Evolutionary conservation across 768 basidiomycete species (phyloP), one percentile per base, ranked within the genome.

Genomic region (Naganishia vaughanmartiniae): DNA sequence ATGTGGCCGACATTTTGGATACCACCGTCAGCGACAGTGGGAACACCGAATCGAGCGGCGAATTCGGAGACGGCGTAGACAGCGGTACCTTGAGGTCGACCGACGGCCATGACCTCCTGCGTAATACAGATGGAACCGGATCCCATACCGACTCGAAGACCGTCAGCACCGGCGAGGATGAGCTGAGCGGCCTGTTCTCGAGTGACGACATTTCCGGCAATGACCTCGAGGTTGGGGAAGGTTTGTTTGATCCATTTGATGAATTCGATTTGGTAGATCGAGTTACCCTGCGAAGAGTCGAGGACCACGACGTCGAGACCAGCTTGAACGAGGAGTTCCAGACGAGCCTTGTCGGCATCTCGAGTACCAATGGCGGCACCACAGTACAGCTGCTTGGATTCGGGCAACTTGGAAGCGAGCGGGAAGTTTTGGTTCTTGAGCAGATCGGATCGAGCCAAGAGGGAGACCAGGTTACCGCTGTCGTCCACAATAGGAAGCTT

Each of bases 81-180:
- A n/a, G 95, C 95, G 0, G 93, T 93, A 1, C 94, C 96, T 81
- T 99, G 96, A 0, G 95, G 96, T 19, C 96, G 88, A 17, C 96
- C 96, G 65, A 98, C 95, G 12, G 96, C 96, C 91, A 97, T 98
- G 76, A 99, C 90, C 79, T 98, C 96, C 82, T 99, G 96, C 7
- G 96, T 99, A 83, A 99, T 99, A 81, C 96, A 99, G 78, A 99
- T 99, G 6, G 92, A 95, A 11, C 96, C 96, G 10, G 90, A 91
- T 45, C 96, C 96, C 96, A 99, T 99, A 51, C 96, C 96, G 45
- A 99, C 86, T 28, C 93, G 89, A 14, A 98, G 86, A n/a, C 86
- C 95, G 76, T 99, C 96, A 3, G 94, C 96, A 53, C 96, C 96
- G 2, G 93, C 94, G 11, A 86, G 88, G 74, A 99, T 97, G 71